Base-by-base conservation (phyloP, 2,329 filamentous ascomycete species). In the Alternaria ethzedia region DNA sequence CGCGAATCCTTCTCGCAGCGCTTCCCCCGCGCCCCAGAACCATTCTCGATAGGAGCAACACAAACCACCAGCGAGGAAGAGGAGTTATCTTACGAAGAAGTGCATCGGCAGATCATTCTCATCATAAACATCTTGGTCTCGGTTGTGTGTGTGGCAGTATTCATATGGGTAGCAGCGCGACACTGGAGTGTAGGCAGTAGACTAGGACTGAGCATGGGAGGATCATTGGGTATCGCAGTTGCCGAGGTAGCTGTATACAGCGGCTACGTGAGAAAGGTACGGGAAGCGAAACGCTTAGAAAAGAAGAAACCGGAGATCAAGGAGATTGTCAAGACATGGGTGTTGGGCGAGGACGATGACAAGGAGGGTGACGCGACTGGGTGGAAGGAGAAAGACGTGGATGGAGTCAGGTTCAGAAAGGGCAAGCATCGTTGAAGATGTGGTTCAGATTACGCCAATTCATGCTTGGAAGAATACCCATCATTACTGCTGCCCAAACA, bases 91-190 rank as follows among this genome's bases (percentile, higher is more conserved):
- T 90, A 89, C 67, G 86, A 87, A 36, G 92, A 96, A 64, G 85
- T 96, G 2, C 91, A 95, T 76, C 86, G 91, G n/a, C 93, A 96
- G 74, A 82, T 96, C 60, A 89, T 91, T 45, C 84, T 98, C 8
- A 93, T 98, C 55, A 86, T 97, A 73, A 99, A 98, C 78, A 93
- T 98, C 54, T 82, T 97, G 43, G 85, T 97, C 57, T 97, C 93
- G 55, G 91, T 97, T 57, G 83, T 95, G 3, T 92, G 94, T 47
- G 91, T 91, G 54, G 91, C 89, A 3, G 89, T 86, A 3, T 92
- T 91, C 8, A 86, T 96, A 32, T 96, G 92, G 92, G 85, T 94
- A n/a, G 86, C 87, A 15, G 90, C 90, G 1, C 85, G 89, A 54
- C 92, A 91, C 86, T 95, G 91, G 92, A 90, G 86, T 66, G 86